phyloP scores from a whole-genome alignment of 345 rosid species.

The Passiflora organensis region DNA sequence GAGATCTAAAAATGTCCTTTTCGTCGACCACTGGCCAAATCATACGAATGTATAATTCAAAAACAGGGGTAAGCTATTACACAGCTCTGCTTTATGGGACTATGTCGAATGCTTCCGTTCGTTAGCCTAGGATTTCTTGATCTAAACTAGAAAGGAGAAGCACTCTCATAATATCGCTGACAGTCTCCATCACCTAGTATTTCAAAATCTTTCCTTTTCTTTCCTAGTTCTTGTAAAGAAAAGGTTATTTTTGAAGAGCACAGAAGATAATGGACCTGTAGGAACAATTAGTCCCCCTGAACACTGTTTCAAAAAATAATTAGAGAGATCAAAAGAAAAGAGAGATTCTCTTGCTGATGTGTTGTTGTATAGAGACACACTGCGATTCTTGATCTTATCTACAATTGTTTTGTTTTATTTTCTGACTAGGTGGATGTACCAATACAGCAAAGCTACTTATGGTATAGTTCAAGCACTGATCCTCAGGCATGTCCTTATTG shows the following conservation, averaged over 20 bases:
- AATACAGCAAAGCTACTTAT: constrained; percentile 70
- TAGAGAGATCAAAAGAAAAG: too few species aligned
- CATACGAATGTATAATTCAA: constrained; percentile 55
- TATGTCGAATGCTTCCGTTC: not conserved
- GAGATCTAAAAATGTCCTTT: not conserved
- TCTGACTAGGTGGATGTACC: constrained; percentile 57
- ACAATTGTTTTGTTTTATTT: not conserved
- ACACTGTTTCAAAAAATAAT: too few species aligned
- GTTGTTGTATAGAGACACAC: not conserved
- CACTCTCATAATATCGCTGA: too few species aligned
- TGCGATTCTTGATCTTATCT: not conserved
- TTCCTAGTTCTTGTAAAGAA: too few species aligned
- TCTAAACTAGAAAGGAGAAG: too few species aligned
- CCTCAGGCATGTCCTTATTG: constrained; percentile 24
- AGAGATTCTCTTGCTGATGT: not conserved
- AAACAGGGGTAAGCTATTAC: constrained; percentile 49
- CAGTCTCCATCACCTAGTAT: too few species aligned
- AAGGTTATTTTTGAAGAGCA: too few species aligned
- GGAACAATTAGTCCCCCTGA: too few species aligned
- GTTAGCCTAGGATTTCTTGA: not conserved
- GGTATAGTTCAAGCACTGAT: constrained; percentile 60
- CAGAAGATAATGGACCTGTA: too few species aligned
- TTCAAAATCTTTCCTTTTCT: constrained; percentile 9
- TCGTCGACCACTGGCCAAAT: constrained; percentile 26
- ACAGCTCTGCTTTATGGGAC: not conserved